Percentiles rank a stretch among this genome's conserved stretches.
Conservation (phyloP, 2,329 filamentous ascomycete genomes). For the Metarhizium robertsii region DNA sequence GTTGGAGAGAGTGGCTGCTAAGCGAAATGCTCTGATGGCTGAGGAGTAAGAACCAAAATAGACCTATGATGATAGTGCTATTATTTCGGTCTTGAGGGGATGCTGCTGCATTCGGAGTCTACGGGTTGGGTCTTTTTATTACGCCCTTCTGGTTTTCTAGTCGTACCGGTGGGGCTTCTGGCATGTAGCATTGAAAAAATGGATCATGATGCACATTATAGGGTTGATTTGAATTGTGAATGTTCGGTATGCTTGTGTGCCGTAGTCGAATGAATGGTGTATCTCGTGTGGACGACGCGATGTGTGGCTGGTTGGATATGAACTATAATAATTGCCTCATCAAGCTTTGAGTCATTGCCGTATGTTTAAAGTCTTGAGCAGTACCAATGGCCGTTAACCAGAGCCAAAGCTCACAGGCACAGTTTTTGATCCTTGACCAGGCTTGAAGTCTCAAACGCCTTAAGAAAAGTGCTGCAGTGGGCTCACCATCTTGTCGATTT, state of each 20-base stretch:
- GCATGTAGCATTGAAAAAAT: slow-evolving; percentile 49
- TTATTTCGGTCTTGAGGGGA: slow-evolving; percentile 39
- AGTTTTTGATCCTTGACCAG: too few species aligned
- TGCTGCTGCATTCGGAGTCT: slow-evolving; percentile 53
- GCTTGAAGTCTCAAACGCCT: too few species aligned
- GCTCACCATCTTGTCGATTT: too few species aligned
- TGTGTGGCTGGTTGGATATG: too few species aligned
- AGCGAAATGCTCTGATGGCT: slow-evolving; percentile 78
- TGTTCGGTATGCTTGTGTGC: background rate
- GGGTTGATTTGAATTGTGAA: background rate
- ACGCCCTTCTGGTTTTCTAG: slow-evolving; percentile 35
- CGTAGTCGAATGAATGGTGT: background rate
- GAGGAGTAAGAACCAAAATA: slow-evolving; percentile 48
- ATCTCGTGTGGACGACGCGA: background rate
- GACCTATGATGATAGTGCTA: slow-evolving; percentile 25
- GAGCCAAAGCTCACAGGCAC: too few species aligned
- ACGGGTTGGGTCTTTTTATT: slow-evolving; percentile 45
- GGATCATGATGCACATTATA: slow-evolving; percentile 35
- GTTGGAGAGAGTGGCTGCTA: slow-evolving; percentile 81
- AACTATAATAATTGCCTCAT: too few species aligned
- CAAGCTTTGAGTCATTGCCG: too few species aligned
- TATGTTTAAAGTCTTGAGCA: too few species aligned
- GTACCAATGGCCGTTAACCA: too few species aligned
- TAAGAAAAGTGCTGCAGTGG: too few species aligned
- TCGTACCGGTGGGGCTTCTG: slow-evolving; percentile 41